Evolutionary conservation across 805 yeast genomes (phyloP), one percentile per base, ranked within the genome.

Genomic region (Yamadazyma olivae): DNA sequence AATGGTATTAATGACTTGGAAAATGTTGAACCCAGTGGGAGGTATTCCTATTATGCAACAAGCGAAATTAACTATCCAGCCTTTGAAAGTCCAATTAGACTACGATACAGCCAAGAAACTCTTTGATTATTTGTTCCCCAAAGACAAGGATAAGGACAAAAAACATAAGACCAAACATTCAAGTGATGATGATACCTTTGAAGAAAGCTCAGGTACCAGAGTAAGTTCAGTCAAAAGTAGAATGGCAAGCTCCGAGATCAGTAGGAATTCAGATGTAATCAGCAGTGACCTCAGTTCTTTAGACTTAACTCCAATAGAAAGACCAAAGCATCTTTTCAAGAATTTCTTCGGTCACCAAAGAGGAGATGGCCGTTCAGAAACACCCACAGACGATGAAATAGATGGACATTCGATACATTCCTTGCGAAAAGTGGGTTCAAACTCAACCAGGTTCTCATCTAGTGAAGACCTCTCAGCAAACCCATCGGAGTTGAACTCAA

Each of bases 1-100:
- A 1, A 47, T 67, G 25, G 43, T 67, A 3, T 29, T 32, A 6
- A 45, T 62, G 48, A 33, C 61, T 8, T 90, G 98, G 98, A 74
- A 77, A n/a, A 76, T 84, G 80, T 75, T 83, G 35, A 77, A 75
- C 36, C 88, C 95, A 0, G 83, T 91, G 38, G 98, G 96, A 21
- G 98, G 98, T 8, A 88, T 90, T 33, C 75, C 84, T n/a, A 80
- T 90, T 17, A 68, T 90, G 61, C 79, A 78, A 40, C 64, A 72
- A 33, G 80, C 87, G 17, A 75, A 75, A 24, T 66, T 86, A 14
- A 57, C 61, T 1, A 56, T 87, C 13, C 71, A 74, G 35, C 96
- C 96, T 1, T 49, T 90, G 42, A 77, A 76, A 41, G 48, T 91
- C 3, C 83, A 81, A 44, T 55, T 91, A 25, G 97, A 90, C 42